phyloP scores from a whole-genome alignment of 345 rosid species.

The Chamaenerion angustifolium region DNA sequence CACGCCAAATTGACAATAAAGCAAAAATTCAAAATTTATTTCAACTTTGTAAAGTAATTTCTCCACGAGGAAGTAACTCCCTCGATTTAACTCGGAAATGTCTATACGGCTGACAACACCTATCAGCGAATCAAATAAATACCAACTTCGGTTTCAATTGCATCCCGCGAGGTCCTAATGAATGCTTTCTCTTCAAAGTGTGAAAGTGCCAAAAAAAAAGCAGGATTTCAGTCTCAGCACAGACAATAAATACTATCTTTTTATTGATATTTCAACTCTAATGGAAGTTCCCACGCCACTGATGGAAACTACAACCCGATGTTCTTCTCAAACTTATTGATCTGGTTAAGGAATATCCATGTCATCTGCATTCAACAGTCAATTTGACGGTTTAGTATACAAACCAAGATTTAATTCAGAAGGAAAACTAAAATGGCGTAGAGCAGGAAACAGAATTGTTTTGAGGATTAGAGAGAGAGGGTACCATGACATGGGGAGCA shows the following conservation, averaged over 20 bases:
- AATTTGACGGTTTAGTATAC: conserved; percentile 8
- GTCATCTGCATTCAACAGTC: conserved; percentile 60
- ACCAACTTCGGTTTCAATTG: no score
- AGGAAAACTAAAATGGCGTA: background rate
- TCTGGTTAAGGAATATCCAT: conserved; percentile 95
- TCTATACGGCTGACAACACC: no score
- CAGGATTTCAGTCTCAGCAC: conserved; percentile 12
- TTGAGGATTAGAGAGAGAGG: background rate
- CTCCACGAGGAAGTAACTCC: no score
- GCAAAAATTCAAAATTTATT: no score
- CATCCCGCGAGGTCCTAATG: no score
- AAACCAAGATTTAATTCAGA: no score
- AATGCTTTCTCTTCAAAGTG: background rate
- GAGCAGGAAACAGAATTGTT: background rate
- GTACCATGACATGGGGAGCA: conserved; percentile 99
- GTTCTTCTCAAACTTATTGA: conserved; percentile 42
- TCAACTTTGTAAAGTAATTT: no score
- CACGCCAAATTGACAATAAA: no score
- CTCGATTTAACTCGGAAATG: no score
- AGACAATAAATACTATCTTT: conserved; percentile 4
- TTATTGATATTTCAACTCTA: conserved; percentile 5
- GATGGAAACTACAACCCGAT: conserved; percentile 27
- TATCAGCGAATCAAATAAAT: no score
- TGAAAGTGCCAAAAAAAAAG: conserved; percentile 12
- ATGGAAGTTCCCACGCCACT: conserved; percentile 2